Percentiles rank a stretch among this genome's conserved stretches.
These are phyloP conservation scores for Suillus occidentalis DNA, from an alignment of 768 basidiomycete species.

Conservation along the genomic window DNA sequence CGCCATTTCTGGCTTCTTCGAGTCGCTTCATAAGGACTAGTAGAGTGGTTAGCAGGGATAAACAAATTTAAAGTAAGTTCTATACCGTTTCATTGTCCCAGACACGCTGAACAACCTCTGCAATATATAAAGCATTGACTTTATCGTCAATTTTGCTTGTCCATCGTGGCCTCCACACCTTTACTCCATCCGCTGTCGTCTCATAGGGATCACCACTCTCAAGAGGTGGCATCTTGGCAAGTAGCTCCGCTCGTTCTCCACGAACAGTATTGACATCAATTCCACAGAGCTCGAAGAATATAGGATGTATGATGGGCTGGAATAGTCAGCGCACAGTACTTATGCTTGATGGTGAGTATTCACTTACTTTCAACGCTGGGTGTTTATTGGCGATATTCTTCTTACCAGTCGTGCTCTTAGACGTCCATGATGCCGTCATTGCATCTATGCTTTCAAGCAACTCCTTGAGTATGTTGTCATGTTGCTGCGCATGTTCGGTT, in stretches of 20 bases:
- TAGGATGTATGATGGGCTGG: background rate
- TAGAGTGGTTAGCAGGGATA: background rate
- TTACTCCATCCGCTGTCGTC: background rate
- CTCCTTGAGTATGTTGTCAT: no score
- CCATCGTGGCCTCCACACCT: background rate
- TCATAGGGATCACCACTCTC: background rate
- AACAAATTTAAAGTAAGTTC: background rate
- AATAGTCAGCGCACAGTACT: background rate
- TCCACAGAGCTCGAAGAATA: conserved; percentile 1
- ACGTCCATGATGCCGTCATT: no score
- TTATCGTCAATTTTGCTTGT: background rate
- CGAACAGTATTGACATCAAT: background rate
- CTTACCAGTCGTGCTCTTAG: background rate
- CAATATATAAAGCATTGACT: background rate
- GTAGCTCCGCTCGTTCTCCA: background rate
- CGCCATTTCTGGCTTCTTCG: background rate
- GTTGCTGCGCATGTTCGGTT: no score
- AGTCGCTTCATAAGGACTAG: background rate
- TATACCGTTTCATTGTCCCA: conserved; percentile 5
- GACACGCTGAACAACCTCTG: background rate
- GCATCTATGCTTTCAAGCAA: no score
- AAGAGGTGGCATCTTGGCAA: background rate
- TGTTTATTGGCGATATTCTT: conserved; percentile 3
- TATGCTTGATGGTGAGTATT: no score
- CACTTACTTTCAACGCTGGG: background rate